Evolutionary conservation across 306 rosid species (phyloP).

Genomic region (Castanospermum australe): DNA sequence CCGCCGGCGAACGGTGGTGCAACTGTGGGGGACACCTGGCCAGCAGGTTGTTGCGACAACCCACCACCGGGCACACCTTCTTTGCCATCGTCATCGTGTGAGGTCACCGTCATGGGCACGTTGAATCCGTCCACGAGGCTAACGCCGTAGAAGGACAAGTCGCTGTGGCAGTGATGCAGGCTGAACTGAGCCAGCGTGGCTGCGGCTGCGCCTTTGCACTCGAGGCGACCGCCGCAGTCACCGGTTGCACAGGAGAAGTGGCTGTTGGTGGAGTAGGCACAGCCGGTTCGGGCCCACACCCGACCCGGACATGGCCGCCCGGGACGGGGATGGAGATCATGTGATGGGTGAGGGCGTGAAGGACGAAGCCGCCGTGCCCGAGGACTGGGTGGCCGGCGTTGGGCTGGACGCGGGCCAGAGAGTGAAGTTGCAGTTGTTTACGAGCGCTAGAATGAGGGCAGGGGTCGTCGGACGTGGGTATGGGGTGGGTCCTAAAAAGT

Average conservation of each 20-base stretch:
- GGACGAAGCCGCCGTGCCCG: slow-evolving; percentile 51
- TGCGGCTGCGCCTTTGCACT: slow-evolving; percentile 44
- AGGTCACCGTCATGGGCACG: slow-evolving; percentile 50
- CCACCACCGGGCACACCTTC: slow-evolving; percentile 50
- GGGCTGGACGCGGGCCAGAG: slow-evolving; percentile 74
- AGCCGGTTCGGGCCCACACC: slow-evolving; percentile 61
- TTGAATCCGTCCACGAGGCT: slow-evolving; percentile 70
- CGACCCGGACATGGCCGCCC: slow-evolving; percentile 59
- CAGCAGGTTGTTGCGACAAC: slow-evolving; percentile 49
- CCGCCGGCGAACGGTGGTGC: slow-evolving; percentile 20
- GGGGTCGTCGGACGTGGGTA: too few relatives aligned
- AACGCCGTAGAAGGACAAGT: slow-evolving; percentile 55
- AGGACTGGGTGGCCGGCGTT: slow-evolving; percentile 54
- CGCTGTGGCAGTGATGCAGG: slow-evolving; percentile 49
- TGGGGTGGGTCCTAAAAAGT: too few relatives aligned
- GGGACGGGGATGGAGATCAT: slow-evolving; percentile 63
- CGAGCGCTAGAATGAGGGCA: slow-evolving; percentile 38
- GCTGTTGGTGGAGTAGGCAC: slow-evolving; percentile 25
- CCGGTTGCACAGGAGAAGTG: slow-evolving; percentile 53
- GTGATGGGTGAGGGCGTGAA: slow-evolving; percentile 46
- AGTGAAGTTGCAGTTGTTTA: slow-evolving; percentile 66
- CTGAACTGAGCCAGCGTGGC: slow-evolving; percentile 49
- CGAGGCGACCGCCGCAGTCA: slow-evolving; percentile 49
- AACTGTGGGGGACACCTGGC: slow-evolving; percentile 44
- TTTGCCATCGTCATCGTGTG: slow-evolving; percentile 61